A percentile compares a stretch with the other conserved stretches of the same genome.
Conservation (phyloP, 768 basidiomycete genomes). For the Suillus sp. region DNA sequence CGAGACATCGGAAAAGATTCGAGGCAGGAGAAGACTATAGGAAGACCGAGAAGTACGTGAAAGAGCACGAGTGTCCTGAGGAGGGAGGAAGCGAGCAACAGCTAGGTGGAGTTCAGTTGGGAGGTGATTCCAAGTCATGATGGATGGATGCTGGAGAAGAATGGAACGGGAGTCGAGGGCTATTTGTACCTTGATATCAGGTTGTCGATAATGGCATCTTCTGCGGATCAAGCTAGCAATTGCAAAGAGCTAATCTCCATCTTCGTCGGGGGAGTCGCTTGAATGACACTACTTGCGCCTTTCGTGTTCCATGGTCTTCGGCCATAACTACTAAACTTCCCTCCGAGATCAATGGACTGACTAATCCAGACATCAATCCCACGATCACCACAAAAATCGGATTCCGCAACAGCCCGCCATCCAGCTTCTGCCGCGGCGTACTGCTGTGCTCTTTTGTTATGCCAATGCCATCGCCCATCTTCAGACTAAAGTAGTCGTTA, state of each 20-base stretch:
- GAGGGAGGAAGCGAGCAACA: constrained; percentile 52
- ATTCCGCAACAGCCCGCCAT: not conserved
- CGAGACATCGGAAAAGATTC: constrained; percentile 59
- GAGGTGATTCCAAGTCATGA: constrained; percentile 52
- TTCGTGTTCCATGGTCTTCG: constrained; percentile 21
- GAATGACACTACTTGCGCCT: constrained; percentile 1
- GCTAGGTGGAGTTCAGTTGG: constrained; percentile 69
- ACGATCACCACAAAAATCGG: not conserved
- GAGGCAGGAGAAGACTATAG: constrained; percentile 57
- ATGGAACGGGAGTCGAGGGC: too few species aligned
- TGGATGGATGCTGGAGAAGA: not conserved
- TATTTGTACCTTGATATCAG: constrained; percentile 6
- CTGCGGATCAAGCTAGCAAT: constrained; percentile 7
- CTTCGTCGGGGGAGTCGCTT: constrained; percentile 18
- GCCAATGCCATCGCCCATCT: not conserved
- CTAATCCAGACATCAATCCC: not conserved
- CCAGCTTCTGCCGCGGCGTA: constrained; percentile 2
- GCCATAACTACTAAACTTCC: constrained; percentile 13
- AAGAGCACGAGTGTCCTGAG: constrained; percentile 46
- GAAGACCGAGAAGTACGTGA: constrained; percentile 50
- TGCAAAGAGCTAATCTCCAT: constrained; percentile 19
- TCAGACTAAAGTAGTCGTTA: not conserved
- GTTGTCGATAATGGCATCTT: constrained; percentile 7
- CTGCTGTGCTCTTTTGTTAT: constrained; percentile 1
- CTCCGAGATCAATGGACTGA: constrained; percentile 27